A percentile compares a stretch with the other conserved stretches of the same genome.
Evolutionary conservation across 148 eudicot species (phyloP).

Genomic region (Rhododendron williamsianum): DNA sequence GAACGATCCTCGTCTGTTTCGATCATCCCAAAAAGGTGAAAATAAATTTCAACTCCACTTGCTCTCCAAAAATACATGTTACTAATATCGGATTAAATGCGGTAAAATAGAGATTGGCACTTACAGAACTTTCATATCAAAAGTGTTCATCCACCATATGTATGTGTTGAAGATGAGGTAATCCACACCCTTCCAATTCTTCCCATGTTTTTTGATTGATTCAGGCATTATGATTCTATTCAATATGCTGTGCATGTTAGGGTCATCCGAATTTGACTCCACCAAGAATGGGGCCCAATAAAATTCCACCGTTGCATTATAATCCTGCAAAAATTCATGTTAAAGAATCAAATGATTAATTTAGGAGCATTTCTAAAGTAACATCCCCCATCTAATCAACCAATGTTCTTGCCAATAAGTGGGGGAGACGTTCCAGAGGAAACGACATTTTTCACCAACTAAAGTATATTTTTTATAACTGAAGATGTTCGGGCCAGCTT

Average conservation of each 20-base stretch:
- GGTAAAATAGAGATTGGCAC: conserved; percentile 7
- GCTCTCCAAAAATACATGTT: not conserved
- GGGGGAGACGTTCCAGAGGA: too few relatives aligned
- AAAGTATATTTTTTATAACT: too few relatives aligned
- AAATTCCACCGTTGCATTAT: conserved; percentile 91
- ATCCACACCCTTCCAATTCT: conserved; percentile 76
- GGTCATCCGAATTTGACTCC: conserved; percentile 94
- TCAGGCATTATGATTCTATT: conserved; percentile 83
- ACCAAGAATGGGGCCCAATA: conserved; percentile 99
- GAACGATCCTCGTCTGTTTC: conserved; percentile 72
- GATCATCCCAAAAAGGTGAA: not conserved
- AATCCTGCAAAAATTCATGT: conserved; percentile 46
- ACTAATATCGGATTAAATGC: not conserved
- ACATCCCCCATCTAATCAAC: not conserved
- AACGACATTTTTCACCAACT: conserved; percentile 1
- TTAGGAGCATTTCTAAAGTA: not conserved
- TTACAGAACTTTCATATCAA: conserved; percentile 79
- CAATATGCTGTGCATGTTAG: conserved; percentile 71
- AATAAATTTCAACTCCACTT: not conserved
- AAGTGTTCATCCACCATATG: conserved; percentile 99
- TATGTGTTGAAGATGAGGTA: conserved; percentile 84
- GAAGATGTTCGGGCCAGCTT: too few relatives aligned
- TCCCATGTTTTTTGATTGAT: conserved; percentile 70
- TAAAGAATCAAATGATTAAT: not conserved
- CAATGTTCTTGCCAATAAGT: not conserved